A percentile compares a stretch with the other conserved stretches of the same genome.
phyloP scores from a whole-genome alignment of 2,329 filamentous ascomycete genomes.

The Arthrobotrys musiformis region DNA sequence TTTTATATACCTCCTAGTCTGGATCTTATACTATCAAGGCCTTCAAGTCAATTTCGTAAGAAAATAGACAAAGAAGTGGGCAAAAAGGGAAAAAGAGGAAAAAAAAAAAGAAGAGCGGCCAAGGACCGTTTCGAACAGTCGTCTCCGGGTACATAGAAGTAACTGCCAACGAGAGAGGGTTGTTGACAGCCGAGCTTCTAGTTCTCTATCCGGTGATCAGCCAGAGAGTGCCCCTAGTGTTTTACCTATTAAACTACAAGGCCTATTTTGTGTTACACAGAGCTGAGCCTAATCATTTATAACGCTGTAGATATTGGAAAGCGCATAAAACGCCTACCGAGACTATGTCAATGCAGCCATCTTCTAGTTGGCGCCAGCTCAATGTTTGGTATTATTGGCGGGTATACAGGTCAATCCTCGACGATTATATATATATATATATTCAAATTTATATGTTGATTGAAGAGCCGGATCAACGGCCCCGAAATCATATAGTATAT shows the following conservation, averaged over 20 bases:
- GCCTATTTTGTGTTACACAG: neutral
- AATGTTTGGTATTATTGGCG: no score
- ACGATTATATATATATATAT: neutral
- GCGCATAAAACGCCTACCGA: no score
- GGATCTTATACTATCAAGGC: no score
- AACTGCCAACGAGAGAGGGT: neutral
- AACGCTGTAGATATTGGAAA: no score
- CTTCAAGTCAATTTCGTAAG: no score
- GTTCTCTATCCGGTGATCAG: neutral
- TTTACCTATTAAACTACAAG: slow-evolving; percentile 24
- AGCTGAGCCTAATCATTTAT: no score
- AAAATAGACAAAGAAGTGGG: no score
- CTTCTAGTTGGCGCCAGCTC: no score
- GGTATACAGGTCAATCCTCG: neutral
- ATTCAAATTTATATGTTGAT: neutral
- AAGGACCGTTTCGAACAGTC: slow-evolving; percentile 32
- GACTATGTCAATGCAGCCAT: no score
- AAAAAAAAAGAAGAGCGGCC: neutral
- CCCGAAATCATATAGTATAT: no score
- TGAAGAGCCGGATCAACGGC: no score
- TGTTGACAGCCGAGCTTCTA: neutral
- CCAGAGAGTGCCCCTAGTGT: neutral
- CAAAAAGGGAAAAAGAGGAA: neutral
- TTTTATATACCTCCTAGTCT: no score
- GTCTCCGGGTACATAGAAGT: slow-evolving; percentile 8